Percentiles rank a stretch among this genome's conserved stretches.
Conservation (phyloP, 371 early-diverging fungal species). For the Haplosporangium sp. region DNA sequence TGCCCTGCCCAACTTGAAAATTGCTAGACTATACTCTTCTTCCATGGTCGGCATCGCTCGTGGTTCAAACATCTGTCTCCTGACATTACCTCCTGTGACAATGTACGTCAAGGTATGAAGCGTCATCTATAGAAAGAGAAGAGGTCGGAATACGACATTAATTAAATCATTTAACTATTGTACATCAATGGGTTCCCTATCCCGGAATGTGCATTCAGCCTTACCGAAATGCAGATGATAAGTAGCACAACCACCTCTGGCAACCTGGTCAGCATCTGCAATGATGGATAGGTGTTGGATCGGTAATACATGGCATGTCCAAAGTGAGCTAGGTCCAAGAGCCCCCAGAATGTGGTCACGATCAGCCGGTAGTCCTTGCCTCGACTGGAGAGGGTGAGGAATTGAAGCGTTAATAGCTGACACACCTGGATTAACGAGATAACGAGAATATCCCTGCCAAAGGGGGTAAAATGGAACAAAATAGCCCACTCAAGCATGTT, state of each 20-base stretch:
- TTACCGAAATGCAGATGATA: slow-evolving; percentile 52
- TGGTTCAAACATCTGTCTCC: slow-evolving; percentile 55
- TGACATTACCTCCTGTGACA: slow-evolving; percentile 53
- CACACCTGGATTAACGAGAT: slow-evolving; percentile 52
- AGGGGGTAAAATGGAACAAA: slow-evolving; percentile 50
- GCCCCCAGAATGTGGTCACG: slow-evolving; percentile 54
- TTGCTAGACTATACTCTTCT: slow-evolving; percentile 52
- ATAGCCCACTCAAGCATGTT: slow-evolving; percentile 57
- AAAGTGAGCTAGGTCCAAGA: slow-evolving; percentile 52
- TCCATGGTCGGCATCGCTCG: slow-evolving; percentile 40
- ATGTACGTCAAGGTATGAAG: slow-evolving; percentile 50
- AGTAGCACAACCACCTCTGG: slow-evolving; percentile 55
- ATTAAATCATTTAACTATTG: no score
- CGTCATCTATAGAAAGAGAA: slow-evolving; percentile 19
- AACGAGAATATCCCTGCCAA: slow-evolving; percentile 51
- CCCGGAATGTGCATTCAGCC: neutral
- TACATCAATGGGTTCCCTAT: no score
- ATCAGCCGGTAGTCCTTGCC: slow-evolving; percentile 44
- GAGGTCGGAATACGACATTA: neutral
- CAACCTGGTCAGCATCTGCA: slow-evolving; percentile 49
- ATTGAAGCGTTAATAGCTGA: slow-evolving; percentile 49
- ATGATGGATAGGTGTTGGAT: slow-evolving; percentile 42
- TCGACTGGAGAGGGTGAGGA: slow-evolving; percentile 36
- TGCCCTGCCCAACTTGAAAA: slow-evolving; percentile 57
- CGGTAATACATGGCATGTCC: slow-evolving; percentile 33